These are phyloP conservation scores for Paracorniculantispora psalliotae DNA, from an alignment of 2,329 filamentous ascomycete genomes.

Conservation along the genomic window DNA sequence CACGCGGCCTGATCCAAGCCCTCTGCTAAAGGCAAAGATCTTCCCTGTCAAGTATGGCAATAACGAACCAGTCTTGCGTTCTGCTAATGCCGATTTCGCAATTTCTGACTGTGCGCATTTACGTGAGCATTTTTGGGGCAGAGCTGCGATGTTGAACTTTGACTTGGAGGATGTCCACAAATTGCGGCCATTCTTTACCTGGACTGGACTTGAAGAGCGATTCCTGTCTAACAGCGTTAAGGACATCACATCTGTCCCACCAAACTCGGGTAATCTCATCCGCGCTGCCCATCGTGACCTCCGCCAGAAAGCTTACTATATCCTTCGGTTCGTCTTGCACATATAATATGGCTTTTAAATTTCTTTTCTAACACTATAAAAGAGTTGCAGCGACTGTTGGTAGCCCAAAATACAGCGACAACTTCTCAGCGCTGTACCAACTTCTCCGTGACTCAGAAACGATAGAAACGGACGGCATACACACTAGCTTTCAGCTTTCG, in stretches of 20 bases:
- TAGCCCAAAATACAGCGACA: not conserved
- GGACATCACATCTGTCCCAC: constrained; percentile 28
- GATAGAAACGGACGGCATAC: constrained; percentile 28
- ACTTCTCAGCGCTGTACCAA: not conserved
- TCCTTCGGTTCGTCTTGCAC: constrained; percentile 26
- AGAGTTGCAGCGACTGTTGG: not conserved
- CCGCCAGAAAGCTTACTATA: constrained; percentile 24
- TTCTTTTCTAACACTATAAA: not conserved
- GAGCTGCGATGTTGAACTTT: constrained; percentile 32
- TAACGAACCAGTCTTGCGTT: constrained; percentile 14
- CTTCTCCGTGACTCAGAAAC: constrained; percentile 13
- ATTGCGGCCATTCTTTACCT: constrained; percentile 28
- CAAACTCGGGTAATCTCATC: constrained; percentile 17
- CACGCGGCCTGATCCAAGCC: constrained; percentile 1
- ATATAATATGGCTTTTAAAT: too few relatives aligned
- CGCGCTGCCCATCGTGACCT: constrained; percentile 24
- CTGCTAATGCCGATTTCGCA: constrained; percentile 24
- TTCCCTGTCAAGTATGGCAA: constrained; percentile 24
- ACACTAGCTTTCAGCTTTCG: constrained; percentile 21
- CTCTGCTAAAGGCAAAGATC: constrained; percentile 13
- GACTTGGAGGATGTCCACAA: constrained; percentile 26
- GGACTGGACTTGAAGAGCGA: constrained; percentile 26
- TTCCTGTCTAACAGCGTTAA: constrained; percentile 29
- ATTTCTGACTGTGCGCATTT: constrained; percentile 30
- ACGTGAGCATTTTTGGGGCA: constrained; percentile 21